A percentile compares a stretch with the other conserved stretches of the same genome.
Evolutionary conservation across 768 basidiomycete genomes (phyloP).

Genomic region (Calocybe cyanea): DNA sequence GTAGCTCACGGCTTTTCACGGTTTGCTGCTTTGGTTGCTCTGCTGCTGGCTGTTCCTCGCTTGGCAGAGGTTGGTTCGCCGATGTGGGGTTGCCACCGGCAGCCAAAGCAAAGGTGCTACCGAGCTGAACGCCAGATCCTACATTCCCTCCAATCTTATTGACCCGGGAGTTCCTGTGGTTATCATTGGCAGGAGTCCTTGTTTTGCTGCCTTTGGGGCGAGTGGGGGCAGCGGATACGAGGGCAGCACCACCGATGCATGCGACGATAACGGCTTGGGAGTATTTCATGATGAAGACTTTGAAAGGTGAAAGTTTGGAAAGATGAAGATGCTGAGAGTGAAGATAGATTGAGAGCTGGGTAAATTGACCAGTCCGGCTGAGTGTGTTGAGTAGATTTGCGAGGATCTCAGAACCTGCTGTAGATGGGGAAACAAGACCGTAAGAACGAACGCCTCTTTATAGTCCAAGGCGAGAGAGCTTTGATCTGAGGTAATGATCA

Average conservation of each 20-base stretch:
- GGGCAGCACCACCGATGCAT: slow-evolving; percentile 10
- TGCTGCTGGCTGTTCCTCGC: too few species aligned
- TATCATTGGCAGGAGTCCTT: background rate
- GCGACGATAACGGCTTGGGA: slow-evolving; percentile 15
- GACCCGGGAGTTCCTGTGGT: too few species aligned
- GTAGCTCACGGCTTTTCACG: background rate
- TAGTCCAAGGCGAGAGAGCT: too few species aligned
- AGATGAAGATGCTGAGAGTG: too few species aligned
- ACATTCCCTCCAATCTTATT: too few species aligned
- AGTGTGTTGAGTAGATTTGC: slow-evolving; percentile 9
- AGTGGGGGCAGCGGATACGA: slow-evolving; percentile 12
- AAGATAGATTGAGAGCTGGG: too few species aligned
- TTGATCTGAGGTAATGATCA: too few species aligned
- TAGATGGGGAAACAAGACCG: slow-evolving; percentile 4
- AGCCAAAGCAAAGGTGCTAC: too few species aligned
- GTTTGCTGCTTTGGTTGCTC: background rate
- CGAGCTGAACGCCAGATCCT: too few species aligned
- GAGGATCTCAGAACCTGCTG: slow-evolving; percentile 15
- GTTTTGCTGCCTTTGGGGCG: background rate
- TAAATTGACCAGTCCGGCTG: background rate
- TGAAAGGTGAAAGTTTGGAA: background rate
- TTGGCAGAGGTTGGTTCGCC: too few species aligned
- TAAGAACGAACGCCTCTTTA: too few species aligned
- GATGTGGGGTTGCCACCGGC: too few species aligned
- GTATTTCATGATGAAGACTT: slow-evolving; percentile 14